phyloP scores from a whole-genome alignment of 2,329 filamentous ascomycete species.

The Bipolaris zeicola region DNA sequence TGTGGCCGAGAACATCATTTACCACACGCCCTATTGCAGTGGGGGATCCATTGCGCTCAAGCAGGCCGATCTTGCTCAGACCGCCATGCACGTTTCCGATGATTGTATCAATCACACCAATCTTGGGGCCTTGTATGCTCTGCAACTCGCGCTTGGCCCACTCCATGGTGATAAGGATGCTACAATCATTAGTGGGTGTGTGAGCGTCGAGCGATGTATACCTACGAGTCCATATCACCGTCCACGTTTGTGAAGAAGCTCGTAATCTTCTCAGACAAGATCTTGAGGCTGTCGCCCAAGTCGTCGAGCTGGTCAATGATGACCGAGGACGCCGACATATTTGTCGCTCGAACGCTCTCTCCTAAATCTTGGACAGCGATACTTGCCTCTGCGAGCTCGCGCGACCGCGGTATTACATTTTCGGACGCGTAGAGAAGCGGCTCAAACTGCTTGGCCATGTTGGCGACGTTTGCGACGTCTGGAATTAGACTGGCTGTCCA shows the following conservation, averaged over 20 bases:
- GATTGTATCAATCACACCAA: conserved; percentile 70
- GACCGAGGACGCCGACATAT: conserved; percentile 86
- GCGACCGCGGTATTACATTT: conserved; percentile 82
- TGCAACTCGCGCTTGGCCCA: conserved; percentile 88
- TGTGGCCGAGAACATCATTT: conserved; percentile 77
- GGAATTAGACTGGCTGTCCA: conserved; percentile 70
- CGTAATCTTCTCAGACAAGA: conserved; percentile 81
- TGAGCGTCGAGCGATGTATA: conserved; percentile 15
- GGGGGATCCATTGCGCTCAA: conserved; percentile 55
- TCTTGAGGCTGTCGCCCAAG: conserved; percentile 83
- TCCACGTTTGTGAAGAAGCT: conserved; percentile 94
- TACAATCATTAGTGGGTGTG: conserved; percentile 41
- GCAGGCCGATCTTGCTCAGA: conserved; percentile 64
- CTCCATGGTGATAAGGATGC: conserved; percentile 93
- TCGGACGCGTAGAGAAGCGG: conserved; percentile 95
- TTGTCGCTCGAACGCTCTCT: conserved; percentile 85
- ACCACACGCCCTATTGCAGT: conserved; percentile 72
- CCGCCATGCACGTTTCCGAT: conserved; percentile 85
- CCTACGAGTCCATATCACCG: conserved; percentile 82
- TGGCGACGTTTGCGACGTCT: conserved; percentile 88
- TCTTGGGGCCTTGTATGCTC: conserved; percentile 44
- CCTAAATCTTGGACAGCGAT: conserved; percentile 94
- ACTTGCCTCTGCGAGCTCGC: conserved; percentile 86
- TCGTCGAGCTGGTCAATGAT: conserved; percentile 87
- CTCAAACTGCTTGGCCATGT: conserved; percentile 88